Conservation (phyloP, 495 filamentous ascomycete species). For the Amorphotheca resinae region DNA sequence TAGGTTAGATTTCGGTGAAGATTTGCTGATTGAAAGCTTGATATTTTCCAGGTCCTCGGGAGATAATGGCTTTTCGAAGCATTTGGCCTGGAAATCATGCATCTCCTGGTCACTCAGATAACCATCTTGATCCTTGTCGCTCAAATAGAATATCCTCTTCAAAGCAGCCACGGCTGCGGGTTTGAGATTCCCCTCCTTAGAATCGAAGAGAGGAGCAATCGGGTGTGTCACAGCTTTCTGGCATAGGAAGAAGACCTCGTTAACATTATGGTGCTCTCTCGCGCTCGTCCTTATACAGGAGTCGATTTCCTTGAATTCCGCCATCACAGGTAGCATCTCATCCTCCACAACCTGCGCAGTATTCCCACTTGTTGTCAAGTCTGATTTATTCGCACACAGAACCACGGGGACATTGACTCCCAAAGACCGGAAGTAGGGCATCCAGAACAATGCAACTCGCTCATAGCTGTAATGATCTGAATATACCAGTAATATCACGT, state of each 20-base stretch:
- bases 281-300: constrained; percentile 94
- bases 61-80: constrained; percentile 74
- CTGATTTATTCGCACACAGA: constrained; percentile 92
- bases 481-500: constrained; percentile 95
- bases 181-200: constrained; percentile 82
- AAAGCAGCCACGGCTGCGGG: constrained; percentile 76
- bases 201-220: constrained; percentile 90
- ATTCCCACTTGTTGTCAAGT: constrained; percentile 55
- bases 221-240: constrained; percentile 98
- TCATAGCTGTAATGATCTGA: constrained; percentile 99
- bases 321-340: constrained; percentile 97
- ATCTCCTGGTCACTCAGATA: constrained; percentile 84
- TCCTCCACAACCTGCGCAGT: constrained; percentile 79
- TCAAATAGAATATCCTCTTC: constrained; percentile 85
- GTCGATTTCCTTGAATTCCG: constrained; percentile 97
- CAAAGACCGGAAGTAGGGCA: constrained; percentile 90
- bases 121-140: constrained; percentile 94
- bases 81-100: constrained; percentile 76
- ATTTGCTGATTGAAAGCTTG: constrained; percentile 68
- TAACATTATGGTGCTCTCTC: constrained; percentile 87
- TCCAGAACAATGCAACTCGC: constrained; percentile 91
- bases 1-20: constrained; percentile 45
- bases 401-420: constrained; percentile 98
- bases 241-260: constrained; percentile 93
- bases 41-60: constrained; percentile 75